phyloP scores from a whole-genome alignment of 495 filamentous ascomycete genomes.

The Pseudotulostoma volvatum region DNA sequence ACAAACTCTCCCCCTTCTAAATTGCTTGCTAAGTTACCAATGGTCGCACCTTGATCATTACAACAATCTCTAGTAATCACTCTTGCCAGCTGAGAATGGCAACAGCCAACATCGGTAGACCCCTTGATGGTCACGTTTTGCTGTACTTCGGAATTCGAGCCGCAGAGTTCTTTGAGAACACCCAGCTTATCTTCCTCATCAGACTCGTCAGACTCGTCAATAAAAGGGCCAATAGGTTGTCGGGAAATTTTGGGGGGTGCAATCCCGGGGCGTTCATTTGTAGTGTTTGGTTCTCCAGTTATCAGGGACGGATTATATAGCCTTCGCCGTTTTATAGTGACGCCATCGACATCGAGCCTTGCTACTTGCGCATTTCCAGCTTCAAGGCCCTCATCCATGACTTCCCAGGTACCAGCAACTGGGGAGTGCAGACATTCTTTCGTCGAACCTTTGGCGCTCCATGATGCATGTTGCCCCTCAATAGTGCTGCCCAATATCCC shows the following conservation, averaged over 20 bases:
- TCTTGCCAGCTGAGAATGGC: conserved; percentile 37
- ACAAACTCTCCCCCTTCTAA: conserved; percentile 26
- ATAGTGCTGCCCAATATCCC: conserved; percentile 5
- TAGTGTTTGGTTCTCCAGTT: conserved; percentile 6
- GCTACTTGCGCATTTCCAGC: conserved; percentile 4
- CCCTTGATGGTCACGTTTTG: too few species aligned
- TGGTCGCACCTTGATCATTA: conserved; percentile 14
- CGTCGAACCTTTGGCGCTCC: not conserved
- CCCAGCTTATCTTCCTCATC: too few species aligned
- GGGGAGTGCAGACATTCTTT: not conserved
- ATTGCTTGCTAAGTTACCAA: conserved; percentile 42
- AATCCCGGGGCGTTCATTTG: conserved; percentile 1
- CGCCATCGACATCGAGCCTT: conserved; percentile 16
- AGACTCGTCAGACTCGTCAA: conserved; percentile 56
- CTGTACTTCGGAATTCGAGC: too few species aligned
- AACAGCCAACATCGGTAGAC: too few species aligned
- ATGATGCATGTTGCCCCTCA: not conserved
- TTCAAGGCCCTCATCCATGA: conserved; percentile 10
- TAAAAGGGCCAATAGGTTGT: conserved; percentile 35
- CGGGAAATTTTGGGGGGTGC: conserved; percentile 3
- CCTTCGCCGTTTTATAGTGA: conserved; percentile 24
- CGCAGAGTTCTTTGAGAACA: too few species aligned
- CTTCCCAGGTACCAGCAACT: conserved; percentile 22
- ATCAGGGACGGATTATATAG: conserved; percentile 8
- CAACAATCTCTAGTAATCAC: conserved; percentile 40